phyloP scores from a whole-genome alignment of 257 asterid species.

The Fraxinus pennsylvanica region DNA sequence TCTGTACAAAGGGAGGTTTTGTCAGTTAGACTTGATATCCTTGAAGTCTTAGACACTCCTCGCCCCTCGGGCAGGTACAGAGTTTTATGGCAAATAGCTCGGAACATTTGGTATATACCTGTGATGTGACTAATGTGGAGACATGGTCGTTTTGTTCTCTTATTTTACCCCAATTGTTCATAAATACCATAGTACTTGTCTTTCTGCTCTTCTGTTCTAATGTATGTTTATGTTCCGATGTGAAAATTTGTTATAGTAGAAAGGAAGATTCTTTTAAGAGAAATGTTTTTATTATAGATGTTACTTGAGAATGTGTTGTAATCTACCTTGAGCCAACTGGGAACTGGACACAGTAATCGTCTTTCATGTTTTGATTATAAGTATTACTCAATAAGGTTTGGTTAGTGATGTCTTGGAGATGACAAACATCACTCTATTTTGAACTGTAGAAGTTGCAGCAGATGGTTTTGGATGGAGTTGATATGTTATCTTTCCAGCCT shows the following conservation, averaged over 20 bases:
- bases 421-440: constrained; percentile 22
- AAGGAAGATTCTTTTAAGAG: not conserved
- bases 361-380: not conserved
- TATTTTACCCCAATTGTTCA: not conserved
- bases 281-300: not conserved
- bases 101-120: not conserved
- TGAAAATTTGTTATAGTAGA: not conserved
- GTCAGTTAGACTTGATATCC: not conserved
- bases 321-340: constrained; percentile 16
- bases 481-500: constrained; percentile 74
- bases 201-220: constrained; percentile 13
- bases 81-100: not conserved
- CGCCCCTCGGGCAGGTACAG: not conserved
- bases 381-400: constrained; percentile 17
- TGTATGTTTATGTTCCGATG: not conserved
- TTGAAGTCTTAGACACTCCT: not conserved
- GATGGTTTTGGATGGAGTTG: constrained; percentile 77
- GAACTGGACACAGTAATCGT: constrained; percentile 8
- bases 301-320: not conserved
- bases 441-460: constrained; percentile 68
- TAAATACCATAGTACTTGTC: not conserved
- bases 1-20: not conserved
- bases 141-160: not conserved
- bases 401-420: constrained; percentile 22
- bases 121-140: not conserved